Evolutionary conservation across 2,329 filamentous ascomycete species (phyloP).

Genomic region (Xylaria sp.): DNA sequence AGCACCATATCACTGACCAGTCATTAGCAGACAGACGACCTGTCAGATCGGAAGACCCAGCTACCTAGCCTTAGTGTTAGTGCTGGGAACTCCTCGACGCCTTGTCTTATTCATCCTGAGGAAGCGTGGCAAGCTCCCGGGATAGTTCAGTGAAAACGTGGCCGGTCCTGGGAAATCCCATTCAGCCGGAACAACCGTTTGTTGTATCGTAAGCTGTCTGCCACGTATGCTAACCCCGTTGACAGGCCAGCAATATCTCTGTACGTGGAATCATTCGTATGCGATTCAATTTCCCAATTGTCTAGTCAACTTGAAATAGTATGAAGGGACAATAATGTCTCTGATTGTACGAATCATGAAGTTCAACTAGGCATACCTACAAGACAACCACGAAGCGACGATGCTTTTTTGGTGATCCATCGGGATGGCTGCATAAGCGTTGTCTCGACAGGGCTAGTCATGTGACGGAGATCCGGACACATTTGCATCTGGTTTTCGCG

Average conservation of each 20-base stretch:
- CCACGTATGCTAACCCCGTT: background rate
- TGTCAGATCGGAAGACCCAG: background rate
- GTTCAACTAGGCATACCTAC: background rate
- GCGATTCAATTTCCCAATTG: background rate
- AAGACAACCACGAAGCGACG: background rate
- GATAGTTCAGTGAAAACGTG: background rate
- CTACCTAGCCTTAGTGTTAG: background rate
- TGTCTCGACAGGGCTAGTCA: slow-evolving; percentile 1
- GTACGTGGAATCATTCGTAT: background rate
- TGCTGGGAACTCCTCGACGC: background rate
- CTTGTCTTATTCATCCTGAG: background rate
- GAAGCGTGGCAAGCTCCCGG: background rate
- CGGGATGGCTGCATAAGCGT: slow-evolving; percentile 14
- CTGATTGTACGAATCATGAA: background rate
- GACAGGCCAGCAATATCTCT: background rate
- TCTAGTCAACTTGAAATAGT: background rate
- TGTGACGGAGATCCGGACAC: background rate
- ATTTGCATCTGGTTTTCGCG: background rate
- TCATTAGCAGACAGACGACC: background rate
- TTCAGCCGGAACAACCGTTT: background rate
- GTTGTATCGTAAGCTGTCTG: background rate
- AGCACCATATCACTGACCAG: background rate
- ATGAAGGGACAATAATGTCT: background rate
- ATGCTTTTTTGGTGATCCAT: slow-evolving; percentile 2
- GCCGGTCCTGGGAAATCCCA: background rate